phyloP scores from a whole-genome alignment of 768 basidiomycete species.

The Kwoniella mangroviensis region DNA sequence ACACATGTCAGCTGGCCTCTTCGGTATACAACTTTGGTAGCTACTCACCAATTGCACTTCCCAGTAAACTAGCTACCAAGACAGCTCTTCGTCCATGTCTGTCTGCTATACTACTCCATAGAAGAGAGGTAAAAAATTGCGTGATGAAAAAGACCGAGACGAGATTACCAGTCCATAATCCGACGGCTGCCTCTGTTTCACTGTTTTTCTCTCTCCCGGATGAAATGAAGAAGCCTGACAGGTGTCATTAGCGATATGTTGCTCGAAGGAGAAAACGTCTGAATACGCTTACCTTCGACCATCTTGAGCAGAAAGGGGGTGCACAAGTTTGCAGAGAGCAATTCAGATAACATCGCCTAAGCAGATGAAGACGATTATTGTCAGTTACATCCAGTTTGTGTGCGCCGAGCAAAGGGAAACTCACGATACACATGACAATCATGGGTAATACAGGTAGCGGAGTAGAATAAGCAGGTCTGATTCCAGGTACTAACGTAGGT shows the following conservation, averaged over 20 bases:
- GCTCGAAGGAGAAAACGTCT: background rate
- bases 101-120: slow-evolving; percentile 96
- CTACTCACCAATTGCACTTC: slow-evolving; percentile 61
- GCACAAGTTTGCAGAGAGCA: slow-evolving; percentile 88
- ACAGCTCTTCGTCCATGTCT: slow-evolving; percentile 86
- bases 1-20: slow-evolving; percentile 12
- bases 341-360: slow-evolving; percentile 92
- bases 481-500: slow-evolving; percentile 53
- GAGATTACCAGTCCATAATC: slow-evolving; percentile 83
- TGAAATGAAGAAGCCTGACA: slow-evolving; percentile 51
- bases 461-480: slow-evolving; percentile 62
- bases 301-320: slow-evolving; percentile 92
- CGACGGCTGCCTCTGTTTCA: slow-evolving; percentile 79
- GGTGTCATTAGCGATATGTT: background rate
- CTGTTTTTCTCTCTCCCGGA: slow-evolving; percentile 63
- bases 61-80: slow-evolving; percentile 76
- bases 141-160: slow-evolving; percentile 97
- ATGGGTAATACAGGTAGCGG: slow-evolving; percentile 86
- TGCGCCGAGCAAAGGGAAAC: slow-evolving; percentile 48
- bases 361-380: background rate
- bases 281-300: slow-evolving; percentile 70
- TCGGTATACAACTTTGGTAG: background rate
- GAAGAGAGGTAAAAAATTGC: slow-evolving; percentile 89
- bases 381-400: background rate
- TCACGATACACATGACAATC: slow-evolving; percentile 87